Evolutionary conservation across 768 basidiomycete genomes (phyloP), one percentile per base, ranked within the genome.

Genomic region (Rhodotorula taiwanensis): DNA sequence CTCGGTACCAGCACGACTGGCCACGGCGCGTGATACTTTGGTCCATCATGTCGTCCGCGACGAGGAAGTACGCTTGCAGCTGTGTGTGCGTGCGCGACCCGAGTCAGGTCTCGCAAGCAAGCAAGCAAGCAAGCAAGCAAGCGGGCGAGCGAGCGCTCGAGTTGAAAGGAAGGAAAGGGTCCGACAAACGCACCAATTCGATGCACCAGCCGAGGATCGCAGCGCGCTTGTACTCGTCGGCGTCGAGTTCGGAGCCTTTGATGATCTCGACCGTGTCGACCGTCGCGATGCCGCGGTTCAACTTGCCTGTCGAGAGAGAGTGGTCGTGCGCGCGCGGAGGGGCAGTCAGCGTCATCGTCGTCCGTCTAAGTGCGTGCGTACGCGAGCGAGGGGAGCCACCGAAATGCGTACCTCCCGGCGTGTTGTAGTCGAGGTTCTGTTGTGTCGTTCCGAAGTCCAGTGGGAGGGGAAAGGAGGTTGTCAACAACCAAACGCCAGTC

Each of bases 41-140:
- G 74, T 99, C 94, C 95, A 99, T 99, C 72, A 98, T 92, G 76
- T 98, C 94, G 77, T 99, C 90, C 7, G 89, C 83, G 59, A 95
- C 90, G 59, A 98, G 84, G 85, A 98, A 97, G 78, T 86, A 95
- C 0, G 91, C 92, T 85, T 98, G 94, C 13, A 99, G 83, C 90
- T 94, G 72, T 11, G 36, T 28, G 21, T 49, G 14, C 25, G 16
- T 0, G 33, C 48, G 52, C n/a, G 5, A 25, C 33, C 2, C 23
- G 34, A 1, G 20, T 52, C 51, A 33, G 34, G 23, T 39, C 30
- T n/a, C n/a, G n/a, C n/a, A n/a, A n/a, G n/a, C n/a, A n/a, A n/a
- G n/a, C n/a, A n/a, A n/a, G n/a, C n/a, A n/a, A n/a, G n/a, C n/a
- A n/a, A n/a, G n/a, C n/a, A n/a, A n/a, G n/a, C n/a, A n/a, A n/a